phyloP scores from a whole-genome alignment of 176 grass and related monocot genomes.

The Avena atlantica region DNA sequence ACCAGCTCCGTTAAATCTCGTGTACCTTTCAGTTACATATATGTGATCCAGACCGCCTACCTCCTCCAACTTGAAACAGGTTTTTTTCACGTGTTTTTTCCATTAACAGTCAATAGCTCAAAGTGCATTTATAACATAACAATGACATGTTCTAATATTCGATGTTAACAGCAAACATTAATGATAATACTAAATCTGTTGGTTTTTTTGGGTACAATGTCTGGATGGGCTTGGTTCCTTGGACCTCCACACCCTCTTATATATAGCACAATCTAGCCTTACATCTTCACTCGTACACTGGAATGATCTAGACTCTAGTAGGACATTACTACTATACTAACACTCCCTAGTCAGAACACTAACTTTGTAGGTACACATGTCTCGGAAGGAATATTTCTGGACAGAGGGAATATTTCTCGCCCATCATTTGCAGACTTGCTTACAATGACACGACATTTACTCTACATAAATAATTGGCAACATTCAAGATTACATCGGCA shows the following conservation, averaged over 20 bases:
- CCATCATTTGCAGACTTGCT: not conserved
- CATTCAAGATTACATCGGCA: slow-evolving; percentile 24
- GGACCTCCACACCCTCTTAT: too few relatives aligned
- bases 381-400: too few relatives aligned
- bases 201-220: too few relatives aligned
- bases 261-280: too few relatives aligned
- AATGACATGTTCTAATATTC: not conserved
- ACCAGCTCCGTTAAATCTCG: not conserved
- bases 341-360: too few relatives aligned
- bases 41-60: not conserved
- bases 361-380: not conserved
- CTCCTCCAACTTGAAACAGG: not conserved
- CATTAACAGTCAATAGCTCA: not conserved
- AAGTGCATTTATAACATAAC: not conserved
- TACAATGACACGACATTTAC: slow-evolving; percentile 15
- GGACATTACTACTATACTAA: too few relatives aligned
- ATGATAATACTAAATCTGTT: not conserved
- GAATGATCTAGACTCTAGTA: too few relatives aligned
- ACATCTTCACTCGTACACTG: too few relatives aligned
- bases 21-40: not conserved
- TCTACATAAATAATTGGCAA: not conserved
- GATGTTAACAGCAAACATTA: not conserved
- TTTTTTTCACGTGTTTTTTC: not conserved
- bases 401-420: not conserved
- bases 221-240: too few relatives aligned